Evolutionary conservation across 257 asterid species (phyloP).

Genomic region (Gentiana dahurica): DNA sequence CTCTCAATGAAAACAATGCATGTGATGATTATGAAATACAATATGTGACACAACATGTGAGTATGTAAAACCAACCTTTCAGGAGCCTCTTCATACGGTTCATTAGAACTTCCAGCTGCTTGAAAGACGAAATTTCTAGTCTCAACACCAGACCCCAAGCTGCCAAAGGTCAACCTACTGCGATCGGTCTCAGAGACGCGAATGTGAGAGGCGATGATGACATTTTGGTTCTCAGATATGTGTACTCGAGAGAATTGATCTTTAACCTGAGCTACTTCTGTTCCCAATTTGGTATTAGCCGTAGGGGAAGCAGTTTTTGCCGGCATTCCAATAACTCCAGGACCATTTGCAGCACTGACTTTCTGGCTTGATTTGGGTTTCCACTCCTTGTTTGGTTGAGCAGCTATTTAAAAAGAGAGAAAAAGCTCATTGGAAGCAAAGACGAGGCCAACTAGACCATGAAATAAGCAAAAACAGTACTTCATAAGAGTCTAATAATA

Average conservation of each 20-base stretch:
- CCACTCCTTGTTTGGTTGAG: slow-evolving; percentile 88
- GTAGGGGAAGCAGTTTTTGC: slow-evolving; percentile 38
- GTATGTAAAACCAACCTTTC: slow-evolving; percentile 35
- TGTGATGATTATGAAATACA: background rate
- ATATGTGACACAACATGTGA: background rate
- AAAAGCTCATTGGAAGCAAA: no score
- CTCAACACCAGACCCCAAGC: slow-evolving; percentile 57
- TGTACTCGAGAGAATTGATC: slow-evolving; percentile 40
- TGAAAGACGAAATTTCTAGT: slow-evolving; percentile 21
- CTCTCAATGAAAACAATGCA: background rate
- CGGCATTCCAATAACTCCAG: slow-evolving; percentile 53
- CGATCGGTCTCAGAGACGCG: slow-evolving; percentile 85
- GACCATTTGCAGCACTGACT: slow-evolving; percentile 31
- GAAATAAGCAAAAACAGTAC: no score
- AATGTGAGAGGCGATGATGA: slow-evolving; percentile 84
- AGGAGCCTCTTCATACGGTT: slow-evolving; percentile 33
- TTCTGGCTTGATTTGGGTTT: slow-evolving; percentile 74
- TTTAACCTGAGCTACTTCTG: slow-evolving; percentile 41
- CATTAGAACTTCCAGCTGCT: slow-evolving; percentile 34
- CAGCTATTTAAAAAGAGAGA: slow-evolving; percentile 27
- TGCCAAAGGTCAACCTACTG: slow-evolving; percentile 79
- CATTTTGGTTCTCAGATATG: slow-evolving; percentile 60
- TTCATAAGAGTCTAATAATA: no score
- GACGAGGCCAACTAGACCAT: no score
- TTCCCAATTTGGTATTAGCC: slow-evolving; percentile 27